Evolutionary conservation across 1,284 basidiomycete species (phyloP).

Genomic region (Marasmius oreades): DNA sequence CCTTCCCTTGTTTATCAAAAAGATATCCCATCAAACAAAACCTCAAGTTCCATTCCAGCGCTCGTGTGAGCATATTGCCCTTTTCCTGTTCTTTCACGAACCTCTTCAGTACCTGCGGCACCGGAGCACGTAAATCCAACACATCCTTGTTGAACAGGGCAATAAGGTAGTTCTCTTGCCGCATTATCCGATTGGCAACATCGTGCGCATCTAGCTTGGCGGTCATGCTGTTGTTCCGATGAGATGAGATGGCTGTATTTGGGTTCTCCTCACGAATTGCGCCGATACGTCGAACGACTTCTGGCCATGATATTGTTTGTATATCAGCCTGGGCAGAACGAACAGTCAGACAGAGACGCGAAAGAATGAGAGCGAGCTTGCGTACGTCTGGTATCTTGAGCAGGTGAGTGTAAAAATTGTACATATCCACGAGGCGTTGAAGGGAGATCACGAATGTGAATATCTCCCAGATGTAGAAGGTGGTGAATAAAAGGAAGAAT

Average conservation of each 20-base stretch:
- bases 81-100: conserved; percentile 59
- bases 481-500: conserved; percentile 79
- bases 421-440: conserved; percentile 84
- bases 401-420: conserved; percentile 84
- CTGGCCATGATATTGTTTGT: conserved; percentile 95
- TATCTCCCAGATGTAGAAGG: conserved; percentile 80
- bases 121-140: conserved; percentile 81
- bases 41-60: conserved; percentile 94
- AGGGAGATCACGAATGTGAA: conserved; percentile 63
- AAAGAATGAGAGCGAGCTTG: conserved; percentile 25
- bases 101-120: conserved; percentile 55
- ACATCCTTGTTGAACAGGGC: conserved; percentile 97
- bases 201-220: conserved; percentile 96
- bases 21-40: conserved; percentile 95
- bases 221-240: conserved; percentile 45
- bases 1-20: conserved; percentile 84
- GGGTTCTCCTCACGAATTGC: conserved; percentile 90
- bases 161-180: conserved; percentile 97
- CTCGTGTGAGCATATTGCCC: conserved; percentile 78
- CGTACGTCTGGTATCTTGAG: conserved; percentile 79
- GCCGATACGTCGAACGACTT: conserved; percentile 87
- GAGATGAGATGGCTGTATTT: conserved; percentile 78
- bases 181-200: conserved; percentile 93
- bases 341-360: not conserved
- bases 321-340: conserved; percentile 75